Conservation (phyloP, 768 basidiomycete species). For the Naganishia randhawae region DNA sequence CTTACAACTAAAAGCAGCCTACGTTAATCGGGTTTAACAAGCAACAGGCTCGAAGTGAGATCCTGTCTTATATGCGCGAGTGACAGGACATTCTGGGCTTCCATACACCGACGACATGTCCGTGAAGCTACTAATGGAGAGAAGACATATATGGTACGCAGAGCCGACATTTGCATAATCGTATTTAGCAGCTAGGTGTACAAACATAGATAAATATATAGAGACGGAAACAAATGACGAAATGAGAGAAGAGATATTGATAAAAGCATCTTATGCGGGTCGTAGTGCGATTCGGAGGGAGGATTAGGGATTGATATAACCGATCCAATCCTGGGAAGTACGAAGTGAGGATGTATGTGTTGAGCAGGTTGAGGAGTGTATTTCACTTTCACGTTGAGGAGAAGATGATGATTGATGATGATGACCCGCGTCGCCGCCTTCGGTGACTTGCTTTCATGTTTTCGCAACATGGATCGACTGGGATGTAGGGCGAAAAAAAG, state of each 20-base stretch:
- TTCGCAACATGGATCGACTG: constrained; percentile 9
- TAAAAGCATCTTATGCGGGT: constrained; percentile 14
- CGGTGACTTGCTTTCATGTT: constrained; percentile 23
- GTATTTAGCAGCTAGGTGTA: neutral
- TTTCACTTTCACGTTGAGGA: neutral
- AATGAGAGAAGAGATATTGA: constrained; percentile 8
- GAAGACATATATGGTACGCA: constrained; percentile 47
- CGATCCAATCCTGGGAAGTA: constrained; percentile 6
- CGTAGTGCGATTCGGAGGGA: constrained; percentile 15
- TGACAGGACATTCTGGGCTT: too few species aligned
- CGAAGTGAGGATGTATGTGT: neutral
- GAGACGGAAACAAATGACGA: neutral
- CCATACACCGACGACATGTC: too few species aligned
- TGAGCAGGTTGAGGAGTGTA: neutral
- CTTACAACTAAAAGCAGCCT: too few species aligned
- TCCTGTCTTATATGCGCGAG: too few species aligned
- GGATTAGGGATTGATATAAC: constrained; percentile 17
- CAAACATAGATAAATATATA: neutral
- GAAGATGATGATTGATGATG: neutral
- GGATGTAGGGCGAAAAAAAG: neutral
- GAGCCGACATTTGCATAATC: constrained; percentile 11
- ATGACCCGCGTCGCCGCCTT: constrained; percentile 22
- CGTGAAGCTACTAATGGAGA: too few species aligned
- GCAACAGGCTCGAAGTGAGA: too few species aligned
- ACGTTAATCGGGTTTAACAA: too few species aligned